These are phyloP conservation scores for Cladorrhinum samala DNA, from an alignment of 495 filamentous ascomycete genomes.

Conservation along the genomic window DNA sequence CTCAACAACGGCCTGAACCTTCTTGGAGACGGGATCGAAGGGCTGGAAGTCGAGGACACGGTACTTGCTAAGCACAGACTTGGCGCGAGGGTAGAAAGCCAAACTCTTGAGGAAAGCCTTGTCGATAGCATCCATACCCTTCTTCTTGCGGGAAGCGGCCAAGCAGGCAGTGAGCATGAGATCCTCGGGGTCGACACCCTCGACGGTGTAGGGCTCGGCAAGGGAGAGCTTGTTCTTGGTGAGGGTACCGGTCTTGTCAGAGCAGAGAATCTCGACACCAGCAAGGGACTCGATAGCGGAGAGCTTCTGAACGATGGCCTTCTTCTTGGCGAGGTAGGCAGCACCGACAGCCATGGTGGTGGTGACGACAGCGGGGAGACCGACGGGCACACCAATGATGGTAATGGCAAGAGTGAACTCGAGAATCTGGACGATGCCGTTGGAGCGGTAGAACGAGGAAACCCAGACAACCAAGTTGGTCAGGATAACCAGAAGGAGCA, in stretches of 20 bases:
- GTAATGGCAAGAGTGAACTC: slow-evolving; percentile 81
- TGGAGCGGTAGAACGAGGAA: slow-evolving; percentile 79
- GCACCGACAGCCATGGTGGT: slow-evolving; percentile 97
- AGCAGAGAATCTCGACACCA: slow-evolving; percentile 94
- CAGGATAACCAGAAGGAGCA: slow-evolving; percentile 73
- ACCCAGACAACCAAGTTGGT: slow-evolving; percentile 81
- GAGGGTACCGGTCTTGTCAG: slow-evolving; percentile 91
- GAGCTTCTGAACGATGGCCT: slow-evolving; percentile 94
- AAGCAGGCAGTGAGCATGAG: slow-evolving; percentile 89
- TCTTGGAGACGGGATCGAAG: slow-evolving; percentile 93
- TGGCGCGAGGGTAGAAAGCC: slow-evolving; percentile 70
- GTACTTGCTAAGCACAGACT: slow-evolving; percentile 67
- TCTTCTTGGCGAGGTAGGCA: slow-evolving; percentile 88
- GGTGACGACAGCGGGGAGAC: slow-evolving; percentile 91
- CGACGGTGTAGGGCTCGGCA: slow-evolving; percentile 73
- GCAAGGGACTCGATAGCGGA: slow-evolving; percentile 91
- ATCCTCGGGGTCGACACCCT: slow-evolving; percentile 72
- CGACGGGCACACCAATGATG: slow-evolving; percentile 92
- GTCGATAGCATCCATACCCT: slow-evolving; percentile 92
- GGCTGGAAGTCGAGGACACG: slow-evolving; percentile 74
- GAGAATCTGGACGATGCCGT: slow-evolving; percentile 65
- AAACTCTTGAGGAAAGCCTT: slow-evolving; percentile 86
- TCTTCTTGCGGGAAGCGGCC: slow-evolving; percentile 88
- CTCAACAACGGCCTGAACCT: slow-evolving; percentile 78
- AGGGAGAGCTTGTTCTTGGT: slow-evolving; percentile 91